phyloP scores from a whole-genome alignment of 2,329 filamentous ascomycete species.

The Coniella lustricola region DNA sequence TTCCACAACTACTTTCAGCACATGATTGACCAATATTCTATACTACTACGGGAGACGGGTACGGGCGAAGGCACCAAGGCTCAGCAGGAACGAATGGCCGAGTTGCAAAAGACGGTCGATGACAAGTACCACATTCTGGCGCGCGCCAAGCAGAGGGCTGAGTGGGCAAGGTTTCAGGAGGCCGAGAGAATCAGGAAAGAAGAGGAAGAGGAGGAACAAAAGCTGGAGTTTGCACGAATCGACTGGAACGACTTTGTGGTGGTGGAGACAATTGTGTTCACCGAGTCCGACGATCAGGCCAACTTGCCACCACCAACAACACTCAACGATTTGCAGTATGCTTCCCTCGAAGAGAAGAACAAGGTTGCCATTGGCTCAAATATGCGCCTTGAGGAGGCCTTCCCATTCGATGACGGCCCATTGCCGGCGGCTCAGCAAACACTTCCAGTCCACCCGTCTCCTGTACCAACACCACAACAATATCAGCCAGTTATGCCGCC shows the following conservation, averaged over 20 bases:
- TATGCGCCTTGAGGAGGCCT: slow-evolving; percentile 87
- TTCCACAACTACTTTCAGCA: slow-evolving; percentile 94
- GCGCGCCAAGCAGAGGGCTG: slow-evolving; percentile 76
- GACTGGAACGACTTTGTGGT: slow-evolving; percentile 98
- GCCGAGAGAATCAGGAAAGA: slow-evolving; percentile 83
- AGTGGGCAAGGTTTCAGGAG: slow-evolving; percentile 80
- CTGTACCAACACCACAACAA: slow-evolving; percentile 27
- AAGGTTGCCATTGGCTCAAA: slow-evolving; percentile 77
- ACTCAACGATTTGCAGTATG: slow-evolving; percentile 85
- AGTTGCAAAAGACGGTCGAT: slow-evolving; percentile 66
- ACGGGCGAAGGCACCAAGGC: slow-evolving; percentile 61
- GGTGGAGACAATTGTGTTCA: slow-evolving; percentile 90
- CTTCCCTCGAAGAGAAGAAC: slow-evolving; percentile 91
- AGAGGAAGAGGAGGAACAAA: slow-evolving; percentile 77
- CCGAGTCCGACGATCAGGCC: slow-evolving; percentile 76
- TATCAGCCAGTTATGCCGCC: slow-evolving; percentile 20
- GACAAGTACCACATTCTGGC: slow-evolving; percentile 76
- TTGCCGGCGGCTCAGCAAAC: slow-evolving; percentile 28
- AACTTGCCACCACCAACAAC: slow-evolving; percentile 85
- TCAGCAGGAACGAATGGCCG: slow-evolving; percentile 63
- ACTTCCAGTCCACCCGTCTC: slow-evolving; percentile 38
- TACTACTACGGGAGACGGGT: slow-evolving; percentile 62
- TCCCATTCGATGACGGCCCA: slow-evolving; percentile 69
- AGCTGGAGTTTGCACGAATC: slow-evolving; percentile 70
- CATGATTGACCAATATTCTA: slow-evolving; percentile 88